Percentiles rank a stretch among this genome's conserved stretches.
Evolutionary conservation across 202 grass and related monocot genomes (phyloP).

Genomic region (Carex sylvatica): DNA sequence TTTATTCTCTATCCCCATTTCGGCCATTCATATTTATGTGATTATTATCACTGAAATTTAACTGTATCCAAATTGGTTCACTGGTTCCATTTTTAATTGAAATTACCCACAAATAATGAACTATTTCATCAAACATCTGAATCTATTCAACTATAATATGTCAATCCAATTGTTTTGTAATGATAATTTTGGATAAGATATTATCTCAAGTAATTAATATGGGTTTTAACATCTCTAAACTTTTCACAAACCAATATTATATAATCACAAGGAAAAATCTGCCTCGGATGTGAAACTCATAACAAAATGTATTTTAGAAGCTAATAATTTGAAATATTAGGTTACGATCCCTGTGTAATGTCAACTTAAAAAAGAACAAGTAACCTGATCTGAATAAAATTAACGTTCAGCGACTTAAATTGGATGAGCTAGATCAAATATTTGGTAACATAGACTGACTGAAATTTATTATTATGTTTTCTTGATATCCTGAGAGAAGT

Average conservation of each 20-base stretch:
- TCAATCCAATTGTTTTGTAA: background rate
- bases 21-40: background rate
- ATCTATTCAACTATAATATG: slow-evolving; percentile 3
- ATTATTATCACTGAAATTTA: background rate
- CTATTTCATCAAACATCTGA: background rate
- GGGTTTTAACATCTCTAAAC: background rate
- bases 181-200: background rate
- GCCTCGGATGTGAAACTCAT: background rate
- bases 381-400: background rate
- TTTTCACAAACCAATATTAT: background rate
- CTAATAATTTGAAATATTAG: background rate
- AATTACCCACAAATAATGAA: background rate
- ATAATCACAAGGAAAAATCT: background rate
- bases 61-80: background rate
- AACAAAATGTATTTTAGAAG: background rate
- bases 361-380: background rate
- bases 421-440: background rate
- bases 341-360: background rate
- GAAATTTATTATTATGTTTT: background rate
- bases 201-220: background rate
- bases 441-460: background rate
- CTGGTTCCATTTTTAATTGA: background rate
- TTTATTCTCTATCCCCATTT: background rate
- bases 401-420: background rate
- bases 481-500: background rate